Conservation (phyloP, 495 filamentous ascomycete species). For the Penicillium simplicissimum region DNA sequence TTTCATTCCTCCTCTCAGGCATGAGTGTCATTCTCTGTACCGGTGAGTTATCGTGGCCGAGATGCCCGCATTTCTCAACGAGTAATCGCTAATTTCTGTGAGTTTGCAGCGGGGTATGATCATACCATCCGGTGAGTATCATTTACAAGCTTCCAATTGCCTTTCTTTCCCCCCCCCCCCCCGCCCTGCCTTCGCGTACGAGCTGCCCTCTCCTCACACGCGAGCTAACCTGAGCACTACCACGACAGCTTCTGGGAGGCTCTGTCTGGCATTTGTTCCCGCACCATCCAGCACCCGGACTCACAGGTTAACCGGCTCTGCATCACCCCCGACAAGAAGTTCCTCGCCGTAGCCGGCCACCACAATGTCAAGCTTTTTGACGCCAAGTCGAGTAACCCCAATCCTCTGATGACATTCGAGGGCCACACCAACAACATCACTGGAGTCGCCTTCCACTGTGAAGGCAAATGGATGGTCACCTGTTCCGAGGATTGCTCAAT, state of each 20-base stretch:
- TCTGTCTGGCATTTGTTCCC: slow-evolving; percentile 93
- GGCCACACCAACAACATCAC: slow-evolving; percentile 96
- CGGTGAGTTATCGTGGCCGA: slow-evolving; percentile 52
- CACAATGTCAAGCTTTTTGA: slow-evolving; percentile 96
- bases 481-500: slow-evolving; percentile 96
- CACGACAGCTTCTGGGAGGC: slow-evolving; percentile 90
- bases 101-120: slow-evolving; percentile 85
- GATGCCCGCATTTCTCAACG: slow-evolving; percentile 28
- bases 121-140: slow-evolving; percentile 88
- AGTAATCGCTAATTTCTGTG: slow-evolving; percentile 31
- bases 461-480: slow-evolving; percentile 99
- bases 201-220: slow-evolving; percentile 3
- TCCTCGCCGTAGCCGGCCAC: slow-evolving; percentile 90
- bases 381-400: slow-evolving; percentile 93
- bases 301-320: slow-evolving; percentile 98
- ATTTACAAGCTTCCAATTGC: neutral
- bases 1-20: too few relatives aligned
- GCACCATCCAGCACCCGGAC: slow-evolving; percentile 95
- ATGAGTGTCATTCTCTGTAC: slow-evolving; percentile 92
- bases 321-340: slow-evolving; percentile 97
- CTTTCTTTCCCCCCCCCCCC: neutral
- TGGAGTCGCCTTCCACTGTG: slow-evolving; percentile 94
- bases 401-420: slow-evolving; percentile 87
- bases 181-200: neutral
- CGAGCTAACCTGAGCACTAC: neutral